Percentiles rank a stretch among this genome's conserved stretches.
Conservation (phyloP, 768 basidiomycete species). For the Ramaria sp. region DNA sequence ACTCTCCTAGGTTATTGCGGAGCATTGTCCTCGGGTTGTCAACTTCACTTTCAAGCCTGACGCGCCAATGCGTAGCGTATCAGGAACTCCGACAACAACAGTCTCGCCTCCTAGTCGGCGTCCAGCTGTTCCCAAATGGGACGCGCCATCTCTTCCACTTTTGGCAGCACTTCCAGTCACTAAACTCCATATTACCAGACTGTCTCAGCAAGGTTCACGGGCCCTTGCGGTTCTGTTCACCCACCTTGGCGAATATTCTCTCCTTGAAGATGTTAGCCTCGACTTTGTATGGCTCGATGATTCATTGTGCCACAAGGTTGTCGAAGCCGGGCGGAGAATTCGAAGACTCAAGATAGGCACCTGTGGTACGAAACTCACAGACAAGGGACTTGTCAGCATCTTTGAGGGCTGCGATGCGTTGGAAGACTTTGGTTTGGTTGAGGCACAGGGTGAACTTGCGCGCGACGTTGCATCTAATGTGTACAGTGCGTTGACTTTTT, state of each 20-base stretch:
- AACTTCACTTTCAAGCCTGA: conserved; percentile 17
- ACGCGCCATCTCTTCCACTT: conserved; percentile 26
- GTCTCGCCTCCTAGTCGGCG: conserved; percentile 2
- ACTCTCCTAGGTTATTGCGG: conserved; percentile 16
- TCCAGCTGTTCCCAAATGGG: conserved; percentile 21
- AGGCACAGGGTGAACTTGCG: conserved; percentile 25
- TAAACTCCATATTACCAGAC: conserved; percentile 21
- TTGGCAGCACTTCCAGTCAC: conserved; percentile 20
- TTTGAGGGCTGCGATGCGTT: conserved; percentile 25
- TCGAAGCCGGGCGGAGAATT: conserved; percentile 21
- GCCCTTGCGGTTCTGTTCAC: conserved; percentile 20
- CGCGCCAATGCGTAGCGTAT: conserved; percentile 3
- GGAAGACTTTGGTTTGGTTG: conserved; percentile 23
- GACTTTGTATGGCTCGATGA: conserved; percentile 33
- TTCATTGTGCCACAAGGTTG: conserved; percentile 24
- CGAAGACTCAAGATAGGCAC: conserved; percentile 23
- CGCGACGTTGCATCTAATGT: not conserved
- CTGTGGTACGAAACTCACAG: conserved; percentile 27
- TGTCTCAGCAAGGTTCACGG: conserved; percentile 26
- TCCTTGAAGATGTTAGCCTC: conserved; percentile 22
- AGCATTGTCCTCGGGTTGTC: conserved; percentile 16
- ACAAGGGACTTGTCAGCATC: conserved; percentile 23
- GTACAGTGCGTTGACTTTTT: not conserved
- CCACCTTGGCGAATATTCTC: conserved; percentile 20
- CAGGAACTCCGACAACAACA: not conserved